Evolutionary conservation across 2,329 filamentous ascomycete species (phyloP).

Genomic region (Phaeosphaeria sp.): DNA sequence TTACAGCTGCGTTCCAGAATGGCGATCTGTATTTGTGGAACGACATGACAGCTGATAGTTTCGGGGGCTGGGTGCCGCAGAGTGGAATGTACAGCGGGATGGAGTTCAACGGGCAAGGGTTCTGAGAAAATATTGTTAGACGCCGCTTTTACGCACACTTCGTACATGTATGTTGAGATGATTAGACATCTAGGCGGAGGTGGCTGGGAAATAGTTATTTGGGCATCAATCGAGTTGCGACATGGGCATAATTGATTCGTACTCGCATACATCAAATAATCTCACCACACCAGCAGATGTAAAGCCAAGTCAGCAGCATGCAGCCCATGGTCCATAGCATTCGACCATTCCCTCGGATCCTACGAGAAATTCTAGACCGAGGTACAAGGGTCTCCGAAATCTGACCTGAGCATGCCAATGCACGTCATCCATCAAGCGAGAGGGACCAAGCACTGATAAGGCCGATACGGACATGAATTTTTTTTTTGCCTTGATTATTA

Average conservation of each 20-base stretch:
- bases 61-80: conserved; percentile 41
- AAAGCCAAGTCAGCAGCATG: background rate
- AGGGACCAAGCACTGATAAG: background rate
- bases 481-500: background rate
- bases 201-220: too few species aligned
- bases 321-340: too few species aligned
- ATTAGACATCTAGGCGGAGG: too few species aligned
- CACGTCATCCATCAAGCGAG: background rate
- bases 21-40: conserved; percentile 48
- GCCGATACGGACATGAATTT: background rate
- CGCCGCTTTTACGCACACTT: background rate
- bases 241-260: too few species aligned
- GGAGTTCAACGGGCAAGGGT: conserved; percentile 31
- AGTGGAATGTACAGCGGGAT: conserved; percentile 31
- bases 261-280: too few species aligned
- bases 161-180: background rate
- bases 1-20: conserved; percentile 43
- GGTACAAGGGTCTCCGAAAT: background rate
- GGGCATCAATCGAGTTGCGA: background rate
- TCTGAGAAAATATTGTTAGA: conserved; percentile 9
- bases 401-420: background rate
- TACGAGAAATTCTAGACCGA: background rate
- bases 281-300: too few species aligned
- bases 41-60: conserved; percentile 40
- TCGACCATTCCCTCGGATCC: too few species aligned